These are phyloP conservation scores for Microcos paniculata DNA, from an alignment of 345 rosid species.

Conservation along the genomic window DNA sequence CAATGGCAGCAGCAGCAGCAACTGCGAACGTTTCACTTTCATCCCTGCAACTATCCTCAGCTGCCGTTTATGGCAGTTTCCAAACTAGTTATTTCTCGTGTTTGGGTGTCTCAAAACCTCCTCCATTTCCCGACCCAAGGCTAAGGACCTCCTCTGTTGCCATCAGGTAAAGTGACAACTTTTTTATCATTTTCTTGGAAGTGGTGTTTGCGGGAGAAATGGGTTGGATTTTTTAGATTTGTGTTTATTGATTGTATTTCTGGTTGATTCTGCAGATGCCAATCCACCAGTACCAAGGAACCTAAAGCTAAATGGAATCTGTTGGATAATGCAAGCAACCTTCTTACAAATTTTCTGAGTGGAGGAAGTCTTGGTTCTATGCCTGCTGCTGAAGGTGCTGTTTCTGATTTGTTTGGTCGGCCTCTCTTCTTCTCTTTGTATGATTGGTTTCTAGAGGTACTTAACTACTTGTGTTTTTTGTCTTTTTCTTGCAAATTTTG, in stretches of 20 bases:
- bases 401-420: slow-evolving; percentile 80
- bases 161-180: not conserved
- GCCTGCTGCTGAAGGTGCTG: slow-evolving; percentile 94
- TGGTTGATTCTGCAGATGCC: slow-evolving; percentile 52
- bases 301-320: slow-evolving; percentile 55
- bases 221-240: slow-evolving; percentile 5
- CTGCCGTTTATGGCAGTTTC: slow-evolving; percentile 1
- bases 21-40: not conserved
- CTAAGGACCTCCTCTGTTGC: not conserved
- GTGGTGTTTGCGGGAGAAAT: not conserved
- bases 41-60: not conserved
- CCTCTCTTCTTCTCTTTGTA: slow-evolving; percentile 84
- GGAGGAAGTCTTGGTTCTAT: slow-evolving; percentile 78
- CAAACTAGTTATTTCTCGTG: not conserved
- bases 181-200: not conserved
- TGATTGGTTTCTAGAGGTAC: slow-evolving; percentile 93
- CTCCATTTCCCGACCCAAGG: not conserved
- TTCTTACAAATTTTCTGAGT: slow-evolving; percentile 74
- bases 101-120: slow-evolving; percentile 10
- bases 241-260: not conserved
- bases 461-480: not conserved
- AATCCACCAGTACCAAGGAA: slow-evolving; percentile 53
- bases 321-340: slow-evolving; percentile 83
- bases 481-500: not conserved
- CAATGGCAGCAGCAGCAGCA: not conserved